Percentiles rank a stretch among this genome's conserved stretches.
Evolutionary conservation across 345 rosid genomes (phyloP).

Genomic region (Populus nigra): DNA sequence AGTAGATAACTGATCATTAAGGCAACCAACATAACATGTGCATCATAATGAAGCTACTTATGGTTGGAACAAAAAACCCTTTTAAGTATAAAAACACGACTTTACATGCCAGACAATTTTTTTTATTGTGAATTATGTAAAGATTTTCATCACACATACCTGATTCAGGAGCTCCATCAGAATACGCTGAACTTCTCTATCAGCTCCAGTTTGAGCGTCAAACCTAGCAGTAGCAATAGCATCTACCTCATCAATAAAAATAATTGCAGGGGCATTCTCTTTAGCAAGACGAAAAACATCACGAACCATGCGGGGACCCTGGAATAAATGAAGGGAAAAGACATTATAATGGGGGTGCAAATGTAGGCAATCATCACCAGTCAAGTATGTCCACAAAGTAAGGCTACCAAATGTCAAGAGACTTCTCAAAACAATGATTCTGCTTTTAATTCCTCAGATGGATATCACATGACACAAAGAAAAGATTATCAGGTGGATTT

Average conservation of each 20-base stretch:
- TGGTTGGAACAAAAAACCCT: background rate
- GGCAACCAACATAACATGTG: background rate
- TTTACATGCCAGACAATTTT: background rate
- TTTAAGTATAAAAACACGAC: background rate
- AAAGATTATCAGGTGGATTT: background rate
- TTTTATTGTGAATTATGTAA: background rate
- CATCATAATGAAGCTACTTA: background rate
- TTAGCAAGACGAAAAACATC: constrained; percentile 98
- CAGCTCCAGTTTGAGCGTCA: constrained; percentile 99
- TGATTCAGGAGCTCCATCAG: constrained; percentile 96
- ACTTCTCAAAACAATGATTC: background rate
- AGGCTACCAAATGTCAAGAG: too few relatives aligned
- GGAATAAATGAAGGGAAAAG: constrained; percentile 16
- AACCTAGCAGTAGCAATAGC: constrained; percentile 99
- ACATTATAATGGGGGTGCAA: background rate
- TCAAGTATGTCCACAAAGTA: background rate
- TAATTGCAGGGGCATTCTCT: constrained; percentile 98
- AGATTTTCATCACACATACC: constrained; percentile 33
- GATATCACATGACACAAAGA: background rate
- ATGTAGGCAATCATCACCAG: background rate
- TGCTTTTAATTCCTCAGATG: background rate
- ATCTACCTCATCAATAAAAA: constrained; percentile 96
- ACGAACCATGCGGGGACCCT: constrained; percentile 99
- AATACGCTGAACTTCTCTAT: constrained; percentile 96
- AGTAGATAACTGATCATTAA: background rate